Conservation (phyloP, 2,329 filamentous ascomycete species). For the Fusarium odoratissimum region DNA sequence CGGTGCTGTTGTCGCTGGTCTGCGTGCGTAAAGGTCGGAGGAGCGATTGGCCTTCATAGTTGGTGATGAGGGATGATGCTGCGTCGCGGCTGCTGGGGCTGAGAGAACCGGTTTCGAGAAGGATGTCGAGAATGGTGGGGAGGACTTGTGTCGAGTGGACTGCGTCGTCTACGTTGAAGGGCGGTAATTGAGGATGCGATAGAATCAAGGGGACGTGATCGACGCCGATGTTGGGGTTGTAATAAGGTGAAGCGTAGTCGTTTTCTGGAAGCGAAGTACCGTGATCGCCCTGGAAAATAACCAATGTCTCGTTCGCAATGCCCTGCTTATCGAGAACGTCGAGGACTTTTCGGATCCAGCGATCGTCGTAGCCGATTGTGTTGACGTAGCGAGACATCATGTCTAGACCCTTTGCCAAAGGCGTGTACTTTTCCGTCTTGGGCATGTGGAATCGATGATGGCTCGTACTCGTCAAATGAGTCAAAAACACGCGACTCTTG, state of each 20-base stretch:
- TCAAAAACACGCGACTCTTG: constrained; percentile 49
- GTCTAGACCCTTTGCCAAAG: constrained; percentile 43
- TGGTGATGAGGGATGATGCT: constrained; percentile 42
- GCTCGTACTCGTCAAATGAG: constrained; percentile 52
- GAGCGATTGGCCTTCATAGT: constrained; percentile 51
- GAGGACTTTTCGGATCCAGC: constrained; percentile 48
- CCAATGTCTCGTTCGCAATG: constrained; percentile 49
- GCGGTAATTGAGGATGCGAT: constrained; percentile 48
- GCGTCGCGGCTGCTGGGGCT: constrained; percentile 31
- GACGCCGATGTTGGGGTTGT: constrained; percentile 48
- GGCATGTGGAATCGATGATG: constrained; percentile 51
- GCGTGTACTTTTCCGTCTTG: constrained; percentile 42
- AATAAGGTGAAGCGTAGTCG: constrained; percentile 46
- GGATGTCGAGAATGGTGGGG: constrained; percentile 50
- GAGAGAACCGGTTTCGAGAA: constrained; percentile 48
- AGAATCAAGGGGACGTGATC: constrained; percentile 48
- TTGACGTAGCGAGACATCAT: constrained; percentile 50
- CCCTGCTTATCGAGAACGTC: constrained; percentile 47
- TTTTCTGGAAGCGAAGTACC: constrained; percentile 50
- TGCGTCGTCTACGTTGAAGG: constrained; percentile 44
- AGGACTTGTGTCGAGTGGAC: constrained; percentile 49
- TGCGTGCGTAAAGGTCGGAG: constrained; percentile 37
- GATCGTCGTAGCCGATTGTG: constrained; percentile 48
- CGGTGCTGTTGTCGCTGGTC: constrained; percentile 34
- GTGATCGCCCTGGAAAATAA: constrained; percentile 50